phyloP scores from a whole-genome alignment of 2,329 filamentous ascomycete genomes.

The Nectriaceae sp. region DNA sequence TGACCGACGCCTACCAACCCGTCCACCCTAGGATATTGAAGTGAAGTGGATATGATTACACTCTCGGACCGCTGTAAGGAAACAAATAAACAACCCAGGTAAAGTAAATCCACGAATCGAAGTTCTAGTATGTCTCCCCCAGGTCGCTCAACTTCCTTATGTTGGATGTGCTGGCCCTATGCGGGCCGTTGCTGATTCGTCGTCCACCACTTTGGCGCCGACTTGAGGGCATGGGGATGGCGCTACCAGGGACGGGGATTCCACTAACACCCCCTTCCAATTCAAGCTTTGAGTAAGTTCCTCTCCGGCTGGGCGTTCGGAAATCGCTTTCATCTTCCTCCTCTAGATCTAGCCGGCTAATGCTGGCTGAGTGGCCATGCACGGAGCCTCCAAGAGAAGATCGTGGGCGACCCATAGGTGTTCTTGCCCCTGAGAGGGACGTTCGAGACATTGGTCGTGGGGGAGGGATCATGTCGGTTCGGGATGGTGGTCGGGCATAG shows the following conservation, averaged over 20 bases:
- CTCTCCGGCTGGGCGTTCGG: constrained; percentile 57
- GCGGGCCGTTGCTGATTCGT: constrained; percentile 43
- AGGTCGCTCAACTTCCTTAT: constrained; percentile 49
- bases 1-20: constrained; percentile 28
- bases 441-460: constrained; percentile 66
- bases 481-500: constrained; percentile 55
- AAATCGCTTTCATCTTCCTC: constrained; percentile 44
- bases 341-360: constrained; percentile 55
- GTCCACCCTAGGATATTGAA: constrained; percentile 5
- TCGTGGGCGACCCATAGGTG: constrained; percentile 68
- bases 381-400: constrained; percentile 70
- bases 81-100: constrained; percentile 16
- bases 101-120: constrained; percentile 8
- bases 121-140: constrained; percentile 54
- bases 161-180: constrained; percentile 35
- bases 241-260: constrained; percentile 45
- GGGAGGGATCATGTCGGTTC: constrained; percentile 50
- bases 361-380: constrained; percentile 59
- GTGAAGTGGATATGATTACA: constrained; percentile 22
- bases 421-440: constrained; percentile 61
- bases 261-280: constrained; percentile 39
- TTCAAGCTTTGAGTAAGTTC: constrained; percentile 54
- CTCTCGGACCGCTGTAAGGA: constrained; percentile 24
- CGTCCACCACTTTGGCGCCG: constrained; percentile 48
- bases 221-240: constrained; percentile 47